phyloP scores from a whole-genome alignment of 2,329 filamentous ascomycete genomes.

The Fusarium mexicanum region DNA sequence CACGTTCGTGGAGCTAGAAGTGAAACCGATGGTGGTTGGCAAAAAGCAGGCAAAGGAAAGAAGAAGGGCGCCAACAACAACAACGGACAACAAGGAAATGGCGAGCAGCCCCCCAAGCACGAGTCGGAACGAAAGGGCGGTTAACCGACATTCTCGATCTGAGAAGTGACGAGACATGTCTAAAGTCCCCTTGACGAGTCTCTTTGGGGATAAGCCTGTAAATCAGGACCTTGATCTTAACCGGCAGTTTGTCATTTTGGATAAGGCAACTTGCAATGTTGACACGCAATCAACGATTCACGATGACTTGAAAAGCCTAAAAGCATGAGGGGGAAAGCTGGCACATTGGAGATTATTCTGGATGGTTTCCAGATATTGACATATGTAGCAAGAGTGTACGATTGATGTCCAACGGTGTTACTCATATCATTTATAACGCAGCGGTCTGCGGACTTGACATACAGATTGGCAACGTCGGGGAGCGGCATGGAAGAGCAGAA shows the following conservation, averaged over 20 bases:
- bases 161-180: constrained; percentile 28
- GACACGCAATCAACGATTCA: constrained; percentile 18
- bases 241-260: constrained; percentile 36
- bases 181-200: not conserved
- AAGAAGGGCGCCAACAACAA: constrained; percentile 57
- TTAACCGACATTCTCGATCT: constrained; percentile 44
- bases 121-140: constrained; percentile 72
- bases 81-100: constrained; percentile 48
- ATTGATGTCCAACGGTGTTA: constrained; percentile 31
- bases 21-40: constrained; percentile 66
- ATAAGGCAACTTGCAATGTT: constrained; percentile 28
- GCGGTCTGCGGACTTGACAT: constrained; percentile 25
- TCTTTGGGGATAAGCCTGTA: not conserved
- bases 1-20: constrained; percentile 65
- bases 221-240: constrained; percentile 15
- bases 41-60: constrained; percentile 63
- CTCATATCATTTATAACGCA: constrained; percentile 36
- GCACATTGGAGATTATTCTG: constrained; percentile 41
- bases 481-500: constrained; percentile 24
- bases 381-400: constrained; percentile 40
- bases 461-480: constrained; percentile 37
- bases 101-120: constrained; percentile 66
- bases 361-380: constrained; percentile 35
- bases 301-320: constrained; percentile 12
- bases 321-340: constrained; percentile 12